A percentile compares a stretch with the other conserved stretches of the same genome.
These are phyloP conservation scores for Goniomonas avonlea DNA, from an alignment of 78 protist genomes.

Conservation along the genomic window DNA sequence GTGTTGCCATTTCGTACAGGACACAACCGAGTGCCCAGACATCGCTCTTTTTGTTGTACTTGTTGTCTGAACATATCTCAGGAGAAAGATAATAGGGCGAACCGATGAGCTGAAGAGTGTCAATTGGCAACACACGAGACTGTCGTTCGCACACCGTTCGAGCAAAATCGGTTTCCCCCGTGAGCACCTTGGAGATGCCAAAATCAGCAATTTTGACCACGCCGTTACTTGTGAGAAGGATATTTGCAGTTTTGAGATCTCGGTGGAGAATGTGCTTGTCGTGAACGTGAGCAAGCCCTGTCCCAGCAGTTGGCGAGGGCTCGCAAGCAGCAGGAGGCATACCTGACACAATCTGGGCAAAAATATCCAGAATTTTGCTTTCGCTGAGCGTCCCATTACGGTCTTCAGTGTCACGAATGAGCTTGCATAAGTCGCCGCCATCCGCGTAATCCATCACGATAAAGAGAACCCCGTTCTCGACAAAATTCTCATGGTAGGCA, in stretches of 20 bases:
- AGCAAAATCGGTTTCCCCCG: neutral
- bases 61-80: too few species aligned
- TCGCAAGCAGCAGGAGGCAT: too few species aligned
- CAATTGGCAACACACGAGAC: too few species aligned
- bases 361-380: neutral
- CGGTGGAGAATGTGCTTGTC: conserved; percentile 15
- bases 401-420: too few species aligned
- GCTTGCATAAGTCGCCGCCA: conserved; percentile 7
- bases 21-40: too few species aligned
- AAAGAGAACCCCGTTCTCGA: neutral
- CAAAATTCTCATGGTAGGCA: neutral
- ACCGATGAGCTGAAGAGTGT: too few species aligned
- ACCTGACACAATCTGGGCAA: neutral
- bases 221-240: conserved; percentile 10
- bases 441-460: neutral
- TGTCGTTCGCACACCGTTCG: too few species aligned
- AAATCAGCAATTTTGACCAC: conserved; percentile 34
- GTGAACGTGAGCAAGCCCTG: neutral
- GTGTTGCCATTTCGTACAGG: too few species aligned
- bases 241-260: conserved; percentile 30
- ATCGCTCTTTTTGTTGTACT: too few species aligned
- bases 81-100: too few species aligned
- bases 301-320: too few species aligned
- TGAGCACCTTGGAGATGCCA: conserved; percentile 5
- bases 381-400: neutral